Percentiles rank a stretch among this genome's conserved stretches.
Conservation (phyloP, 768 basidiomycete genomes). For the Leccinellum rugosiceps region DNA sequence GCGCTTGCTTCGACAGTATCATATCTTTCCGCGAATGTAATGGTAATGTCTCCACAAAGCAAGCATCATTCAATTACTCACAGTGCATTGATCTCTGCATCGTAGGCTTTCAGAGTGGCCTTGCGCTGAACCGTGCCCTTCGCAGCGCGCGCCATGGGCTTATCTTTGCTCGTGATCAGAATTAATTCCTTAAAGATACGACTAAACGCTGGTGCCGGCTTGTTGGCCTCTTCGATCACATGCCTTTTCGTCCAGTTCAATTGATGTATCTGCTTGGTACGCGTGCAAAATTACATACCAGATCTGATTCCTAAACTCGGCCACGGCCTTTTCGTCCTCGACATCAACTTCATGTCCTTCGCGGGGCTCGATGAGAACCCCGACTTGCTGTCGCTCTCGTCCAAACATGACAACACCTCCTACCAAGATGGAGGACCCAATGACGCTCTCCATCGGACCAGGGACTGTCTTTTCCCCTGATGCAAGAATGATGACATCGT, state of each 20-base stretch:
- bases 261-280: neutral
- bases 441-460: conserved; percentile 26
- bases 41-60: too few species aligned
- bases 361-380: conserved; percentile 32
- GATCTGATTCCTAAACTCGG: conserved; percentile 28
- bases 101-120: conserved; percentile 38
- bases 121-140: conserved; percentile 47
- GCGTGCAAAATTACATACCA: conserved; percentile 19
- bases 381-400: conserved; percentile 29
- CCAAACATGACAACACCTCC: conserved; percentile 35
- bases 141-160: conserved; percentile 42
- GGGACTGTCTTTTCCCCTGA: conserved; percentile 25
- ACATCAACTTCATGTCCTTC: conserved; percentile 17
- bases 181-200: conserved; percentile 55
- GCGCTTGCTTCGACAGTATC: conserved; percentile 29
- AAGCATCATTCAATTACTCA: conserved; percentile 29
- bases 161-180: conserved; percentile 37
- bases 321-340: conserved; percentile 20
- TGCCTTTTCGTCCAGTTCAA: conserved; percentile 26
- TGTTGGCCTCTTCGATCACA: conserved; percentile 44
- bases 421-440: conserved; percentile 19
- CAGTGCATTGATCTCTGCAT: conserved; percentile 45
- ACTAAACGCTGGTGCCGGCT: conserved; percentile 39
- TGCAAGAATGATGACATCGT: conserved; percentile 31
- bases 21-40: conserved; percentile 24